Evolutionary conservation across 2,329 filamentous ascomycete genomes (phyloP).

Genomic region (Trichoderma koningiopsis): DNA sequence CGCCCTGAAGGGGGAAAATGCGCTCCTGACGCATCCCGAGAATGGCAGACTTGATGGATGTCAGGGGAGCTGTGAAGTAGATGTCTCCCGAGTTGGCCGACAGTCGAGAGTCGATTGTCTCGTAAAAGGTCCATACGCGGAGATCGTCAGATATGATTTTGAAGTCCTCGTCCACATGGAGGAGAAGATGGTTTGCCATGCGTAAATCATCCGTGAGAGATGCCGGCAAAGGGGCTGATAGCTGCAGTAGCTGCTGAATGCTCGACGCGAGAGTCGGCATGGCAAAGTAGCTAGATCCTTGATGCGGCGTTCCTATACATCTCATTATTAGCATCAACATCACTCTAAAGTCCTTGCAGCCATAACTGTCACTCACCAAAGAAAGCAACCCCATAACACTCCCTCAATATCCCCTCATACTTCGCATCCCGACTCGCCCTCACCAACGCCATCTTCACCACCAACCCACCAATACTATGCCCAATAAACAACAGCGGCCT

Average conservation of each 20-base stretch:
- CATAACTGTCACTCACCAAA: constrained; percentile 47
- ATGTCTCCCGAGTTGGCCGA: constrained; percentile 51
- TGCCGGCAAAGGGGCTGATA: constrained; percentile 53
- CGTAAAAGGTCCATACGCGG: constrained; percentile 64
- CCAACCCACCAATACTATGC: constrained; percentile 63
- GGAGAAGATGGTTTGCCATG: constrained; percentile 52
- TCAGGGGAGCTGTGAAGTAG: constrained; percentile 61
- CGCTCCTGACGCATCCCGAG: constrained; percentile 54
- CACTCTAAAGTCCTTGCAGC: constrained; percentile 24
- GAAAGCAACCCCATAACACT: constrained; percentile 64
- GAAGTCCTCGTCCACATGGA: constrained; percentile 57
- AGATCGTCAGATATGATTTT: constrained; percentile 59
- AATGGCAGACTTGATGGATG: constrained; percentile 58
- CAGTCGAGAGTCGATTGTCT: constrained; percentile 62
- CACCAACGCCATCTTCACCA: constrained; percentile 59
- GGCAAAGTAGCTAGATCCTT: constrained; percentile 64
- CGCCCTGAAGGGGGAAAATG: constrained; percentile 56
- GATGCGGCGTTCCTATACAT: constrained; percentile 57
- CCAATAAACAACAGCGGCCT: constrained; percentile 62
- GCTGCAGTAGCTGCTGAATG: constrained; percentile 54
- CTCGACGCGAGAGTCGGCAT: constrained; percentile 58
- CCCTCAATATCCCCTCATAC: constrained; percentile 51
- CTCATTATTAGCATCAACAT: background rate
- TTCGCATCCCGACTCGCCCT: constrained; percentile 45
- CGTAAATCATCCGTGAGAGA: constrained; percentile 54